Percentiles rank a stretch among this genome's conserved stretches.
Conservation (phyloP, 345 rosid genomes). For the Atalantia buxifolia region DNA sequence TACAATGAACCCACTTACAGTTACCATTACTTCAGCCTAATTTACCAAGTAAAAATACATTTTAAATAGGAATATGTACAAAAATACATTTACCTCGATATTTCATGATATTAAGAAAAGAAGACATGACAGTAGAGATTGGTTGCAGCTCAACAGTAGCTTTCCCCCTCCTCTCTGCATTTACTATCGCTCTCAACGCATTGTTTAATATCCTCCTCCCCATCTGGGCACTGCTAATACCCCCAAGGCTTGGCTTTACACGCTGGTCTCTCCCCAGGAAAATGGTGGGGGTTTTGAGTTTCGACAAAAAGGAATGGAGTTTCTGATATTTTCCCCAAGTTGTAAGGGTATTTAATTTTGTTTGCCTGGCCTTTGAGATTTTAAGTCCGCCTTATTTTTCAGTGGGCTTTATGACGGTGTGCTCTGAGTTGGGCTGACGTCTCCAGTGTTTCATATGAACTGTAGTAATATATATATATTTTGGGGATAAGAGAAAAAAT, state of each 20-base stretch:
- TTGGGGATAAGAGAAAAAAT: too few relatives aligned
- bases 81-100: conserved; percentile 47
- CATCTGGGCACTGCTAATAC: conserved; percentile 30
- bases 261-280: background rate
- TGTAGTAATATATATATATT: too few relatives aligned
- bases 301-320: background rate
- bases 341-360: background rate
- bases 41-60: conserved; percentile 31
- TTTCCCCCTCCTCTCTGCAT: conserved; percentile 82
- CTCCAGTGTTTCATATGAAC: too few relatives aligned
- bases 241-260: background rate
- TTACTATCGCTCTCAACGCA: conserved; percentile 82
- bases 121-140: conserved; percentile 78
- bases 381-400: too few relatives aligned
- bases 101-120: conserved; percentile 85
- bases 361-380: too few relatives aligned
- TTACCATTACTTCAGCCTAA: background rate
- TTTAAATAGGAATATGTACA: too few relatives aligned
- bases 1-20: background rate
- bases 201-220: conserved; percentile 88
- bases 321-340: background rate
- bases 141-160: conserved; percentile 77
- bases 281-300: background rate
- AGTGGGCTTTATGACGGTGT: too few relatives aligned
- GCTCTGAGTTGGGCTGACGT: too few relatives aligned